Conservation (phyloP, 768 basidiomycete species). For the Trametes villosa region DNA sequence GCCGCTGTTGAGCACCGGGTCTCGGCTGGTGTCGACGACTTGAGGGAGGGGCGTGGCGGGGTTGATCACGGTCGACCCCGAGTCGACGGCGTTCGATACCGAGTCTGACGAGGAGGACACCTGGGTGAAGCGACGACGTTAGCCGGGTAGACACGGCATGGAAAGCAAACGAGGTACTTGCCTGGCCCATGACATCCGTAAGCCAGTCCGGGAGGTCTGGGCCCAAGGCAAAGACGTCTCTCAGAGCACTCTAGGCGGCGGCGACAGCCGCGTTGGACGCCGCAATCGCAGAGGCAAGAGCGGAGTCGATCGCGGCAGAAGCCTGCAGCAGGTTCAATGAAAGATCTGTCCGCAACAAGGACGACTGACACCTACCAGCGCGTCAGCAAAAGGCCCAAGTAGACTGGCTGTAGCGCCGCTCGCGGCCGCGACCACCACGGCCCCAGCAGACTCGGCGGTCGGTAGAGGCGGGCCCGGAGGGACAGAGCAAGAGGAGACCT, state of each 20-base stretch:
- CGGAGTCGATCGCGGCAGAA: neutral
- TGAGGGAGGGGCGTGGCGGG: too few species aligned
- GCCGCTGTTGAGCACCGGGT: too few species aligned
- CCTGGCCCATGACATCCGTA: neutral
- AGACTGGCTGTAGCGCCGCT: neutral
- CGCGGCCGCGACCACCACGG: neutral
- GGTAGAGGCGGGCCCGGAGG: neutral
- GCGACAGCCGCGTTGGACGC: neutral
- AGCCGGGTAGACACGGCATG: too few species aligned
- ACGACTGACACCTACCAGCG: too few species aligned
- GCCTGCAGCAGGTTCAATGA: too few species aligned
- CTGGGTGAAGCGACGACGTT: neutral
- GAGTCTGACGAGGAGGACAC: neutral
- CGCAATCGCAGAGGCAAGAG: conserved; percentile 6
- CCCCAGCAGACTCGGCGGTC: neutral
- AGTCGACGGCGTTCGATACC: too few species aligned
- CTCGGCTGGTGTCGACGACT: too few species aligned
- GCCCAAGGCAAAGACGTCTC: neutral
- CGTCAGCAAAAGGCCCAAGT: too few species aligned
- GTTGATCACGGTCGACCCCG: too few species aligned
- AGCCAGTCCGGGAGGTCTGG: neutral
- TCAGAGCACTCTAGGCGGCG: neutral
- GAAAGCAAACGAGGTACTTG: neutral
- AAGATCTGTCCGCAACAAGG: too few species aligned
- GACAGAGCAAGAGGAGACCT: neutral